Evolutionary conservation across 1,139 yeast genomes (phyloP), one percentile per base, ranked within the genome.

Genomic region (Saccharomycopsis crataegensis): DNA sequence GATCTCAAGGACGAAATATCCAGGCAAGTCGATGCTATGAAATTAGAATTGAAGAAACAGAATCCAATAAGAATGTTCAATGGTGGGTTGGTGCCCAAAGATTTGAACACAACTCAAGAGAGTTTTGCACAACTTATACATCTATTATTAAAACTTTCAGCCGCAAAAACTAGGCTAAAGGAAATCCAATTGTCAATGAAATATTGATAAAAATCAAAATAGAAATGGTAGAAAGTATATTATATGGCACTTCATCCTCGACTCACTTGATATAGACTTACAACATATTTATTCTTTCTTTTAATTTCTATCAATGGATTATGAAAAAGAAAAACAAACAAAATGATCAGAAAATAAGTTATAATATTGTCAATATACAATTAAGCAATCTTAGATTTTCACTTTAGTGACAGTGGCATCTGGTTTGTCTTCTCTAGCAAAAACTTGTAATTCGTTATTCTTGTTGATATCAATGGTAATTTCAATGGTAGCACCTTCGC

Each of bases 381-480:
- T 36, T 22, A 22, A 22, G 28, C 28, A 22, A 36, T 2, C 40
- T 43, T 61, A 64, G 52, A 66, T 61, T 58, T 66, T 67, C 53
- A 69, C 67, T 58, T 68, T 67, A 41, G 64, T 65, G 44, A 44
- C 50, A 11, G 61, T 62, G 36, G 62, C 54, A 43, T 91, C 94
- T 62, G 82, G 81, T 70, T 82, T 82, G 67, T 81, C 76, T 69
- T 85, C 93, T 70, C 96, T 84, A 53, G 89, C 96, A 60, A 88
- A 80, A 59, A 90, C 81, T 67, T 84, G 88, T 65, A 93, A 78
- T 63, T 80, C 79, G 64, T 95, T 91, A 56, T 88, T 95, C 67
- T 82, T 87, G 64, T 89, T 84, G 64, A 93, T 83, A 75, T 86
- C 90, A 62, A 91, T 79, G 62, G 81, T 79, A 55, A 91, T 82